A percentile compares a stretch with the other conserved stretches of the same genome.
phyloP scores from a whole-genome alignment of 2,329 filamentous ascomycete species.

The Aspergillus vadensis region DNA sequence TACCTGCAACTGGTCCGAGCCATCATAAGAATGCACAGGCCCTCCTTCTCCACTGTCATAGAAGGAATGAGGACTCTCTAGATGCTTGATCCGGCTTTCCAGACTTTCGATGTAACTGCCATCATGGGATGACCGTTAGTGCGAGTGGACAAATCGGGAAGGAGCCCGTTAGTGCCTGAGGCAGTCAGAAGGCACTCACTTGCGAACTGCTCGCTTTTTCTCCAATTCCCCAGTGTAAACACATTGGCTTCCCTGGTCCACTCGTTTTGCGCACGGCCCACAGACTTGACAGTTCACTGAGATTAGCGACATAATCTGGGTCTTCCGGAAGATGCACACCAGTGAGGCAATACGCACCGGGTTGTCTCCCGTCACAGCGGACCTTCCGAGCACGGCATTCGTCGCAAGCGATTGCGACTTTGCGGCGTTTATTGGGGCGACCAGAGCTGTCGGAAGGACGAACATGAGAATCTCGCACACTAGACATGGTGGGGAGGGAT shows the following conservation, averaged over 20 bases:
- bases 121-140: neutral
- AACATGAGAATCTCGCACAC: neutral
- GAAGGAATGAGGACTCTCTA: conserved; percentile 20
- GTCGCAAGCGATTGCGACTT: conserved; percentile 23
- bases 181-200: conserved; percentile 14
- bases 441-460: neutral
- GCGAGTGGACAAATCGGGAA: neutral
- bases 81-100: conserved; percentile 29
- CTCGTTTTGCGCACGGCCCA: conserved; percentile 31
- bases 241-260: conserved; percentile 23
- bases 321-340: neutral
- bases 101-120: conserved; percentile 32
- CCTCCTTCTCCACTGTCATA: neutral
- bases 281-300: conserved; percentile 26
- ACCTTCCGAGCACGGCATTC: conserved; percentile 22
- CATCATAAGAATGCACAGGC: neutral
- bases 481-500: conserved; percentile 5
- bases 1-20: conserved; percentile 17
- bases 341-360: conserved; percentile 12
- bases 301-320: conserved; percentile 7
- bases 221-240: conserved; percentile 33
- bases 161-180: neutral
- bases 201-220: conserved; percentile 30
- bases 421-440: conserved; percentile 19
- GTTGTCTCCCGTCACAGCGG: conserved; percentile 25